phyloP scores from a whole-genome alignment of 148 eudicot species.

The Dianthus caryophyllus region DNA sequence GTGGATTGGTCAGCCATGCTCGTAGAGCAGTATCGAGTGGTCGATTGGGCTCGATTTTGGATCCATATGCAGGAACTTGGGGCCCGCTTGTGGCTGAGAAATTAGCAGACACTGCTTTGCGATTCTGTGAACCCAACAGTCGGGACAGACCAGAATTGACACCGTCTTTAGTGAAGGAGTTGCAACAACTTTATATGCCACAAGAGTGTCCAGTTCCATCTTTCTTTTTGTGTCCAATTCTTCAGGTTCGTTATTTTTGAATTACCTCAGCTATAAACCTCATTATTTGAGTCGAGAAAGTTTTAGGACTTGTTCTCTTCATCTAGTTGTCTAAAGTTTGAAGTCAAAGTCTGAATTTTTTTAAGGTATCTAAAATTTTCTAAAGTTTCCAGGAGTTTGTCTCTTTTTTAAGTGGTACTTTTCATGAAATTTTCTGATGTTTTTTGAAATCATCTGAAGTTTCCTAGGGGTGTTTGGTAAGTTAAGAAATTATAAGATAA shows the following conservation, averaged over 20 bases:
- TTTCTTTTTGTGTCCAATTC: conserved; percentile 71
- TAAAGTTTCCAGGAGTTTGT: no score
- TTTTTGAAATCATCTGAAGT: no score
- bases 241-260: conserved; percentile 38
- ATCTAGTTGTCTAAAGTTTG: no score
- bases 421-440: no score
- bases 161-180: conserved; percentile 53
- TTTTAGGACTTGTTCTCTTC: no score
- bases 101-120: conserved; percentile 59
- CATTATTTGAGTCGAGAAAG: no score
- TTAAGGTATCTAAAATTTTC: no score
- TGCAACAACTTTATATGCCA: conserved; percentile 53
- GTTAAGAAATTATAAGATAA: no score
- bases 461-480: no score
- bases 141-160: conserved; percentile 67
- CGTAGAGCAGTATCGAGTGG: conserved; percentile 53
- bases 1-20: conserved; percentile 45
- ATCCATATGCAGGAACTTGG: conserved; percentile 77
- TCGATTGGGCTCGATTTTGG: conserved; percentile 52
- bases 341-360: no score
- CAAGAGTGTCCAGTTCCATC: conserved; percentile 65
- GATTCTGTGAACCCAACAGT: conserved; percentile 58
- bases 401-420: no score
- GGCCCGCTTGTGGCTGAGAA: conserved; percentile 47
- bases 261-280: not conserved